Evolutionary conservation across 192 early-diverging fungal species (phyloP).

Genomic region (Funneliformis mosseae): DNA sequence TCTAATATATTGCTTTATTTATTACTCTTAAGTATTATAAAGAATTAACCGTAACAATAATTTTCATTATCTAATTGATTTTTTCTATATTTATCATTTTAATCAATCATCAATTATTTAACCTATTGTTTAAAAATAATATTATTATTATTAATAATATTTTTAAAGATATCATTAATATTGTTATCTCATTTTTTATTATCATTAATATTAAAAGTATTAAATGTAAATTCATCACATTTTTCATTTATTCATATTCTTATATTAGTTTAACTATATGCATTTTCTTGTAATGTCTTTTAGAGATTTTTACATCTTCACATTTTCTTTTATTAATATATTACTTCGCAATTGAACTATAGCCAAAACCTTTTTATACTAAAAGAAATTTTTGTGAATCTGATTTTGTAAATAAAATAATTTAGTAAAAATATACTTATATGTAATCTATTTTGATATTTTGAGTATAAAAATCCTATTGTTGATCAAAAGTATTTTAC

Average conservation of each 20-base stretch:
- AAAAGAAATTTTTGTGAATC: background rate
- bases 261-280: constrained; percentile 1
- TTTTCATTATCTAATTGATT: no score
- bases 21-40: no score
- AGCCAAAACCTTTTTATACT: background rate
- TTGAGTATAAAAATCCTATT: background rate
- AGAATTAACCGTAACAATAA: no score
- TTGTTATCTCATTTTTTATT: background rate
- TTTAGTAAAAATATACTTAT: background rate
- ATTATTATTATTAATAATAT: background rate
- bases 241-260: background rate
- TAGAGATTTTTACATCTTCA: background rate
- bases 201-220: background rate
- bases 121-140: no score
- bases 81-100: no score
- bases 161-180: no score
- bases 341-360: constrained; percentile 9
- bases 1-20: no score
- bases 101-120: no score
- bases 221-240: background rate
- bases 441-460: background rate
- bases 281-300: background rate
- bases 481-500: background rate
- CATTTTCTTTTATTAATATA: background rate
- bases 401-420: background rate